Evolutionary conservation across 2,329 filamentous ascomycete genomes (phyloP), one percentile per base, ranked within the genome.

Genomic region (Arthrobotrys sphaeroides): DNA sequence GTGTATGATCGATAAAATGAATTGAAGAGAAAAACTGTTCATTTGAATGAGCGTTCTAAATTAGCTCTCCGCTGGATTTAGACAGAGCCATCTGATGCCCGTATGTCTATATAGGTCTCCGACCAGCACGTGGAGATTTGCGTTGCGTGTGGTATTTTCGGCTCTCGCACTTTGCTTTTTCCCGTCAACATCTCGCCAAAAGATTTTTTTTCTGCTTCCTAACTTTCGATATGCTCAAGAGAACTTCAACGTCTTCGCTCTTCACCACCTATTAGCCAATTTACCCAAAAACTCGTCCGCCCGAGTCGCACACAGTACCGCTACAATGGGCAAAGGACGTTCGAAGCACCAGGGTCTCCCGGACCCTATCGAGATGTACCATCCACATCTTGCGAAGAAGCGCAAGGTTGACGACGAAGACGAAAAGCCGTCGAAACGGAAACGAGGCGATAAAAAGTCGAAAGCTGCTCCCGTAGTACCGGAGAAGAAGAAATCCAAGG

Each of bases 261-360:
- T 36, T 18, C 31, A 47, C 42, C n/a, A 43, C 42, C 31, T 18
- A 33, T 20, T 53, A 16, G 59, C 42, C 60, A 61, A 43, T 33
- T 31, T 31, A 62, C 45, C 70, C 18, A 12, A 36, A 74, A 57
- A 33, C 45, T 16, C 24, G 16, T 49, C 28, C 51, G 49, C 36
- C 26, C 33, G 53, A 55, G 42, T 66, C 61, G 69, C 42, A 67
- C 40, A 49, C 42, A 40, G 43, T 3, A 47, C 59, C 67, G 78
- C 82, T 82, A 89, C 82, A 81, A 97, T 97, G 94, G 94, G 93
- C 85, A 88, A 89, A 77, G 92, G 93, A 83, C 91, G 93, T 82
- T 92, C 94, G 80, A 96, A 97, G 90, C 92, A 94, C 83, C 95
- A 98, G 87, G 94, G 93, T 67, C 87, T 90, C 78, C 95, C 95